These are phyloP conservation scores for Sporopachydermia lactativora DNA, from an alignment of 805 yeast genomes.

Conservation along the genomic window DNA sequence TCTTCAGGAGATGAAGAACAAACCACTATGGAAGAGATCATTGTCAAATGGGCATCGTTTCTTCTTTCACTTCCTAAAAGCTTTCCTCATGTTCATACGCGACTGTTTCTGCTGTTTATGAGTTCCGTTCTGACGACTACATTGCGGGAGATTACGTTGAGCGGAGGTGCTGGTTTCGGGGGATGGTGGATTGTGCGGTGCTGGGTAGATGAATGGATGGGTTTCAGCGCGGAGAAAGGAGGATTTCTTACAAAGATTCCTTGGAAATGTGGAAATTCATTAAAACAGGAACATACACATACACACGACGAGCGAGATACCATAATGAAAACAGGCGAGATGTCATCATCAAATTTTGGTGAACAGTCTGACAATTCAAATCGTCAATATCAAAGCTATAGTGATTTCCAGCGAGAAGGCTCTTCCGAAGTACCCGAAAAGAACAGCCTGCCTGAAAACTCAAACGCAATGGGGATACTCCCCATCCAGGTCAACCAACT, in stretches of 20 bases:
- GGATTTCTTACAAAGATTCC: neutral
- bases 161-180: conserved; percentile 45
- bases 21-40: conserved; percentile 4
- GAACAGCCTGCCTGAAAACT: too few relatives aligned
- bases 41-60: conserved; percentile 24
- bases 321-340: too few relatives aligned
- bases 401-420: too few relatives aligned
- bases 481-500: neutral
- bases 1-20: conserved; percentile 1
- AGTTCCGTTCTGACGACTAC: conserved; percentile 43
- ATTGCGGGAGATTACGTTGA: conserved; percentile 44
- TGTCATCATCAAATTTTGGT: too few relatives aligned
- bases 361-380: too few relatives aligned
- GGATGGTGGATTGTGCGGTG: conserved; percentile 68
- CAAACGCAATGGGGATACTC: neutral
- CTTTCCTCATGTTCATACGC: conserved; percentile 38
- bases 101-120: conserved; percentile 37
- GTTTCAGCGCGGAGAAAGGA: conserved; percentile 41
- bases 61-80: conserved; percentile 28
- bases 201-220: conserved; percentile 64
- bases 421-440: too few relatives aligned
- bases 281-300: too few relatives aligned
- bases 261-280: too few relatives aligned
- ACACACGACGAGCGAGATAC: too few relatives aligned
- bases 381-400: too few relatives aligned